A percentile compares a stretch with the other conserved stretches of the same genome.
Conservation (phyloP, 768 basidiomycete species). For the Dioszegia crocea region DNA sequence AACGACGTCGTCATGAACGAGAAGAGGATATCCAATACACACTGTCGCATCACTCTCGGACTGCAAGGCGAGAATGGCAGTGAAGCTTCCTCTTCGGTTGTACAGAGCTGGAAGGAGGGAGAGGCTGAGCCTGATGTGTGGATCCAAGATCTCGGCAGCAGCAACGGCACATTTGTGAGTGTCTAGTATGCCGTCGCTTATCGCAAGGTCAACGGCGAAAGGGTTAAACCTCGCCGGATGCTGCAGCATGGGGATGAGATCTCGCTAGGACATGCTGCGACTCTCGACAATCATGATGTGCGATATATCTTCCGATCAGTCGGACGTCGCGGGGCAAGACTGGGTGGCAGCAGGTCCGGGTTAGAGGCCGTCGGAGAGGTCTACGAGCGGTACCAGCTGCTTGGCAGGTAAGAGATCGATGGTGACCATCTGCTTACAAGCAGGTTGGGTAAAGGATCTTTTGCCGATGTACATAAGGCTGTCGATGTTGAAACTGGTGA, state of each 20-base stretch:
- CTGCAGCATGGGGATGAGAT: conserved; percentile 79
- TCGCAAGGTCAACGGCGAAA: conserved; percentile 65
- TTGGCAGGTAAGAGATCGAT: conserved; percentile 28
- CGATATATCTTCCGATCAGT: conserved; percentile 48
- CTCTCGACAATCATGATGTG: conserved; percentile 56
- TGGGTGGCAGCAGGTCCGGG: conserved; percentile 21
- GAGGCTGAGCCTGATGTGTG: conserved; percentile 44
- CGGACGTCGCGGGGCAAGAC: conserved; percentile 15
- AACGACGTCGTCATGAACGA: conserved; percentile 44
- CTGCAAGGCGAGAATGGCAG: conserved; percentile 25
- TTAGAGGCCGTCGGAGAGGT: conserved; percentile 49
- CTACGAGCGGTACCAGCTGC: conserved; percentile 50
- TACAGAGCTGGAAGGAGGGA: conserved; percentile 36
- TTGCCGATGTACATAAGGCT: conserved; percentile 84
- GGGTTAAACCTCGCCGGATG: conserved; percentile 60
- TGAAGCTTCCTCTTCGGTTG: conserved; percentile 9
- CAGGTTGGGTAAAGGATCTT: conserved; percentile 78
- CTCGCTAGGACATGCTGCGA: conserved; percentile 65
- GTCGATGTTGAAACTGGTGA: conserved; percentile 66
- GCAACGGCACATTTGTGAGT: conserved; percentile 65
- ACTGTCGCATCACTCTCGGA: conserved; percentile 44
- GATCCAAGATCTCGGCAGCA: conserved; percentile 54
- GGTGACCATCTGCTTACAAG: conserved; percentile 46
- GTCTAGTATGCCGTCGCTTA: background rate
- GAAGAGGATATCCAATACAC: conserved; percentile 42